phyloP scores from a whole-genome alignment of 1,139 yeast genomes.

The Ashbya aceris region DNA sequence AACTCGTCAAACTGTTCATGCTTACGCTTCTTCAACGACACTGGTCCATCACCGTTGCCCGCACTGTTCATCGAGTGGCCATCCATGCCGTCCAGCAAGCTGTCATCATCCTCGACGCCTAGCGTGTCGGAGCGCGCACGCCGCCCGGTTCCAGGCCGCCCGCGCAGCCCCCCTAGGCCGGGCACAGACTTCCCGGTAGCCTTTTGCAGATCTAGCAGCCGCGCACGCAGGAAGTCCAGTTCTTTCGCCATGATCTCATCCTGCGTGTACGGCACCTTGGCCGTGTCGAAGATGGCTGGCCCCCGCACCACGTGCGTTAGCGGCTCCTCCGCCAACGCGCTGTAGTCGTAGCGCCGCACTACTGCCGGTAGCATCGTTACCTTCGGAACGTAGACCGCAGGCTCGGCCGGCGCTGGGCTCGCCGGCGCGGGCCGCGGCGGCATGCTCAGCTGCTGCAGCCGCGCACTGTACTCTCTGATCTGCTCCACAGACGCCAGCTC shows the following conservation, averaged over 20 bases:
- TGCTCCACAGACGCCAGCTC: conserved; percentile 20
- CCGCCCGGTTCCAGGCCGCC: not conserved
- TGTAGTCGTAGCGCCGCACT: not conserved
- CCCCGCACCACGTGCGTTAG: conserved; percentile 25
- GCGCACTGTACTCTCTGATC: conserved; percentile 3
- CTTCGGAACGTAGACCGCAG: conserved; percentile 20
- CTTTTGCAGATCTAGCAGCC: conserved; percentile 24
- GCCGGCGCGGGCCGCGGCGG: conserved; percentile 3
- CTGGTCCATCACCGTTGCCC: not conserved
- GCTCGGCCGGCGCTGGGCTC: conserved; percentile 14
- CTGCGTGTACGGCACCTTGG: conserved; percentile 19
- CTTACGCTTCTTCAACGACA: conserved; percentile 4
- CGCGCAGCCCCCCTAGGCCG: not conserved
- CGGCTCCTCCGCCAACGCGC: conserved; percentile 1
- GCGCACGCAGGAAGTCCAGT: conserved; percentile 21
- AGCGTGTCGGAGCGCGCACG: not conserved
- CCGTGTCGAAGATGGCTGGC: conserved; percentile 25
- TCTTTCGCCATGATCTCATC: conserved; percentile 23
- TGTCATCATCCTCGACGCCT: conserved; percentile 5
- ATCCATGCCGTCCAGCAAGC: conserved; percentile 5
- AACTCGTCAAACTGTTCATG: conserved; percentile 13
- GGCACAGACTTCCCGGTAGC: conserved; percentile 17
- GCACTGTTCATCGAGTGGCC: conserved; percentile 5
- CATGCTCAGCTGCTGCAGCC: conserved; percentile 3
- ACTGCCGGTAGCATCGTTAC: not conserved